Percentiles rank a stretch among this genome's conserved stretches.
phyloP scores from a whole-genome alignment of 2,329 filamentous ascomycete genomes.

The Paramyrothecium roridum region DNA sequence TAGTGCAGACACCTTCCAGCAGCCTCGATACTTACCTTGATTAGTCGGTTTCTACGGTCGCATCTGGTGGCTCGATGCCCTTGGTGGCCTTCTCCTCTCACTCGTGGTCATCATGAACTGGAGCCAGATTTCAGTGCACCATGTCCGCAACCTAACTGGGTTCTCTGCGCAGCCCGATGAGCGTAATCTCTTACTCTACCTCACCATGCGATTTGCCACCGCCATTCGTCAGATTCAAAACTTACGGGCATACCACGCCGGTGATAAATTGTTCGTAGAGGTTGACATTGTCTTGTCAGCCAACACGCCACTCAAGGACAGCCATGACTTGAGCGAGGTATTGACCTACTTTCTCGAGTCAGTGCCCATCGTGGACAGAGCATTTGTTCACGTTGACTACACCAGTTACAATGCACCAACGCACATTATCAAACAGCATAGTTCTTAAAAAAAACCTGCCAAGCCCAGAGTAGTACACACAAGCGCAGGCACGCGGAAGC shows the following conservation, averaged over 20 bases:
- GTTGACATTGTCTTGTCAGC: conserved; percentile 83
- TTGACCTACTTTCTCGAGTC: conserved; percentile 83
- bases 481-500: neutral
- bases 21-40: neutral
- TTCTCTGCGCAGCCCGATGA: conserved; percentile 77
- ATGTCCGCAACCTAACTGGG: conserved; percentile 78
- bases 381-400: conserved; percentile 67
- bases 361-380: conserved; percentile 73
- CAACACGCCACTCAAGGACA: conserved; percentile 71
- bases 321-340: conserved; percentile 74
- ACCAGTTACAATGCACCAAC: conserved; percentile 60
- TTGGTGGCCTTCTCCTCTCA: conserved; percentile 76
- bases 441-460: conserved; percentile 4
- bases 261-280: conserved; percentile 78
- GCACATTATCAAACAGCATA: conserved; percentile 44
- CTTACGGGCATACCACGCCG: conserved; percentile 78
- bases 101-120: conserved; percentile 77
- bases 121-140: conserved; percentile 68
- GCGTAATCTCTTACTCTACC: conserved; percentile 80
- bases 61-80: conserved; percentile 81
- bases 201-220: conserved; percentile 90
- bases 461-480: neutral
- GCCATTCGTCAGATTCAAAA: conserved; percentile 85
- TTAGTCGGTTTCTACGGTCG: conserved; percentile 68
- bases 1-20: neutral